Base-by-base conservation (phyloP, 2,329 filamentous ascomycete species). In the Hypoxylon sp. region DNA sequence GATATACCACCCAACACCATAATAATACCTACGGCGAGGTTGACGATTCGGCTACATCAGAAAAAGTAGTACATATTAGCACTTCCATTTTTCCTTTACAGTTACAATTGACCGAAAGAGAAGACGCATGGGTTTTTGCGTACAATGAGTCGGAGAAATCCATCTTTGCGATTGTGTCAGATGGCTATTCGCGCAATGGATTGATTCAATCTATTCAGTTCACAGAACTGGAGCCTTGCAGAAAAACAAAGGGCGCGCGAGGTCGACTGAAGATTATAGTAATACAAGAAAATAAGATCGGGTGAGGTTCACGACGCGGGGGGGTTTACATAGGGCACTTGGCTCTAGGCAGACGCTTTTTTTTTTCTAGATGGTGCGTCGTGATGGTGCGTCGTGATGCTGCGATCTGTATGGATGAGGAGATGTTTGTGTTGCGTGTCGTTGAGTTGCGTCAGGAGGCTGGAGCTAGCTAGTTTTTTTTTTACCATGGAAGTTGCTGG, bases 111-210 rank as follows among this genome's bases (percentile, higher is more conserved):
- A 42, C n/a, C 9, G 57, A 71, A 42, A 60, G 39, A 56, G 54
- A 29, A 37, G 39, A 3, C 39, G 17, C 56, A 52, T 65, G 71
- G 63, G 50, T 6, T 24, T 5, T 14, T 31, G 58, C 92, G 84
- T 87, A 97, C 94, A 97, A 97, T 80, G 90, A 91, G 83, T 97
- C 94, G 71, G 93, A 95, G 85, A 94, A 93, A 83, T 97, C 94
- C 94, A 97, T 97, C 73, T 79, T 75, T 65, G 64, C 67, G 60
- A 55, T 60, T 61, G 11, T 33, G 48, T 68, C 31, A n/a, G 50
- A 14, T 39, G 33, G 24, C 3, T 57, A 46, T 39, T 46, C 55
- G 37, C 48, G 53, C 51, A 48, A 55, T 58, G 10, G 29, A 31
- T 62, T 47, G 19, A 44, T 62, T 50, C 29, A 55, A 60, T 33